phyloP scores from a whole-genome alignment of 2,329 filamentous ascomycete species.

The Trichoderma aggressivum region DNA sequence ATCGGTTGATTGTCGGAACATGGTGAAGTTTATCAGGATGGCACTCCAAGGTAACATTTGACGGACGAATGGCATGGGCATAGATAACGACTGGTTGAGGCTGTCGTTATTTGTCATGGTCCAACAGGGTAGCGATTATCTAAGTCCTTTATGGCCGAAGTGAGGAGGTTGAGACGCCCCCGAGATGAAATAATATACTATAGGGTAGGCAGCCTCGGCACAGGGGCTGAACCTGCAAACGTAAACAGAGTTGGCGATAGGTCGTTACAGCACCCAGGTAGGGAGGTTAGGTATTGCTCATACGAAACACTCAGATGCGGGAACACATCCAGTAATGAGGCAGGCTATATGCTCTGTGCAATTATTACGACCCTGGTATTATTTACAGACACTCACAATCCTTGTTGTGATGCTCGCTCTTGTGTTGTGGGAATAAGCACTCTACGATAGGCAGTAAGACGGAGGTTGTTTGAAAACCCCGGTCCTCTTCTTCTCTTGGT shows the following conservation, averaged over 20 bases:
- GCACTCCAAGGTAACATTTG: background rate
- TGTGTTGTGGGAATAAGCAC: background rate
- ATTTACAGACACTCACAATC: background rate
- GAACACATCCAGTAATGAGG: background rate
- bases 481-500: background rate
- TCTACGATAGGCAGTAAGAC: background rate
- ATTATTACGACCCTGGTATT: background rate
- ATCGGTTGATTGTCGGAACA: constrained; percentile 15
- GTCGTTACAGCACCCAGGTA: background rate
- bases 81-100: background rate
- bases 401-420: background rate
- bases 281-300: background rate
- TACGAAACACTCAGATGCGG: background rate
- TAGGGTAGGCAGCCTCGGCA: background rate
- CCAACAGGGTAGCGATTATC: background rate
- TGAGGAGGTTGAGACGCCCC: background rate
- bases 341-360: background rate
- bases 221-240: background rate
- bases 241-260: background rate
- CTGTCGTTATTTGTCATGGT: background rate
- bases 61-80: background rate
- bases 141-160: background rate
- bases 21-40: background rate
- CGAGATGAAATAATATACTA: background rate
- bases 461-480: background rate